Evolutionary conservation across 495 filamentous ascomycete species (phyloP).

Genomic region (Delitschia confertaspora): DNA sequence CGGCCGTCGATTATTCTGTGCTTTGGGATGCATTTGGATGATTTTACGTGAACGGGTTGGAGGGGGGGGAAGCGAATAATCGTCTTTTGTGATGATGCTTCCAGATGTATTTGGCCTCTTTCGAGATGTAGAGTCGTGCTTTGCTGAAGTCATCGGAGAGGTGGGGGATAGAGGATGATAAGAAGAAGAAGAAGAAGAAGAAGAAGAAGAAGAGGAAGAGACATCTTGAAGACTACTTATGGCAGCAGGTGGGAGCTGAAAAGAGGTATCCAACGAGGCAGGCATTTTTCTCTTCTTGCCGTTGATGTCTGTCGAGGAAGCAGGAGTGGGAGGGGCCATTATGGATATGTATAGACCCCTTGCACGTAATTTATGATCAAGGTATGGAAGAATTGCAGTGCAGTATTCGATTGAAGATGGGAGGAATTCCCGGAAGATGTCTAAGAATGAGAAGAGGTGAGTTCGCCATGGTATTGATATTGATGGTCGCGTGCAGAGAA

Average conservation of each 20-base stretch:
- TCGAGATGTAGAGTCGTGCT: constrained; percentile 40
- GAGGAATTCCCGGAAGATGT: background rate
- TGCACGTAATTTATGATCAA: no score
- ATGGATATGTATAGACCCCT: no score
- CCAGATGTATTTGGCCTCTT: constrained; percentile 33
- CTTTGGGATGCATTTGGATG: constrained; percentile 86
- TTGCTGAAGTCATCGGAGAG: constrained; percentile 51
- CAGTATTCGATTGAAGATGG: constrained; percentile 4
- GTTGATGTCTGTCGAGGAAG: constrained; percentile 72
- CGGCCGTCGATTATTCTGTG: constrained; percentile 31
- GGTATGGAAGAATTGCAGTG: constrained; percentile 3
- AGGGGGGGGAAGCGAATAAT: constrained; percentile 80
- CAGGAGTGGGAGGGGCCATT: constrained; percentile 84
- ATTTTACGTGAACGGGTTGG: constrained; percentile 90
- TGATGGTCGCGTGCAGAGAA: constrained; percentile 10
- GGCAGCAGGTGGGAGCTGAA: constrained; percentile 80
- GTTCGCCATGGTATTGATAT: constrained; percentile 13
- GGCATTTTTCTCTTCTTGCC: constrained; percentile 58
- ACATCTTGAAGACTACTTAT: constrained; percentile 39
- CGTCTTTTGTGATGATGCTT: constrained; percentile 25
- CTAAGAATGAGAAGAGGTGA: background rate
- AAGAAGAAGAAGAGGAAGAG: constrained; percentile 37
- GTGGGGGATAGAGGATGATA: constrained; percentile 50
- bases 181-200: constrained; percentile 39
- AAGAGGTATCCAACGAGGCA: constrained; percentile 50